Evolutionary conservation across 2,329 filamentous ascomycete genomes (phyloP), one percentile per base, ranked within the genome.

Genomic region (Lasiodiplodia gonubiensis): DNA sequence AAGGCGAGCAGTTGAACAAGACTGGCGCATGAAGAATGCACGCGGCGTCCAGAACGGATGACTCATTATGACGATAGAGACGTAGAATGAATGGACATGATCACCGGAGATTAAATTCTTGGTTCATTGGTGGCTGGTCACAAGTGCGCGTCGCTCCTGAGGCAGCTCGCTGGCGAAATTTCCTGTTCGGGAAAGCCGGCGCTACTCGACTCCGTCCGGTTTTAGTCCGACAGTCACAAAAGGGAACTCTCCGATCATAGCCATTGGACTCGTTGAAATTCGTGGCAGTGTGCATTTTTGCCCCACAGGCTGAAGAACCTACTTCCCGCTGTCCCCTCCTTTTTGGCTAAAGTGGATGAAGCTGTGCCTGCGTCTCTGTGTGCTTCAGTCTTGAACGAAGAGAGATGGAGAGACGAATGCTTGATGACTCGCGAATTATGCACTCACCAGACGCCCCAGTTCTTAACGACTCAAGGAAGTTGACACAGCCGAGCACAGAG

Each of bases 1-100:
- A 86, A 74, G 81, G 80, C 4, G 81, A 86, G 73, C 79, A 78
- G 73, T 73, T 88, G 69, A 80, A 79, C 68, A 59, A 60, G 68
- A 51, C 16, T 25, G 21, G 27, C 11, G 46, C 64, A 51, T 63
- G 37, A 51, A n/a, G 10, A 33, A 25, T 11, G n/a, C 16, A 25
- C 27, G 6, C 42, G n/a, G 37, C 42, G 14, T 18, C 11, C 30
- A 61, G 37, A 30, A 46, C 18, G n/a, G 46, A 37, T n/a, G 39
- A 49, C 2, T 49, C 21, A 33, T 23, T 35, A 33, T 30, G 27
- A 52, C 52, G 25, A n/a, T 23, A 49, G 51, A 63, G 59, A 63
- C 2, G 3, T 63, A 63, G 59, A 63, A 27, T 23, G 11, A 16
- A 25, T 51, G 27, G 23, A 35, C 12, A 14, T 18, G 21, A 23